Base-by-base conservation (phyloP, 208 protist species). In the Balamuthia mandrillaris region DNA sequence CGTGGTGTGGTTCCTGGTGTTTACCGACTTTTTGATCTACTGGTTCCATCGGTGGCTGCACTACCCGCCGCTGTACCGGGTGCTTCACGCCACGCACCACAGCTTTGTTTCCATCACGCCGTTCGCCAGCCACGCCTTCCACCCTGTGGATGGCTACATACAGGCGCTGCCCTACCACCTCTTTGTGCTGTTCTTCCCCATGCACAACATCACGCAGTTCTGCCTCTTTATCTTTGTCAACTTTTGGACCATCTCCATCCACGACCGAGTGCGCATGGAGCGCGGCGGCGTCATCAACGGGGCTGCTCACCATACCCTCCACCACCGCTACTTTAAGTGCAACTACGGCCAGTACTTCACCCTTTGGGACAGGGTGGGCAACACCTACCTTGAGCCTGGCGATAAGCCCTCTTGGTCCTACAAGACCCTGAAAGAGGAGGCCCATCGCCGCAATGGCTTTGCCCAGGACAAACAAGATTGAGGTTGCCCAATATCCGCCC, bases 301-400 rank as follows among this genome's bases (percentile, higher is more conserved):
- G 0, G 94, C 93, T 29, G 94, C 93, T 35, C 95, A 97, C 88
- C 96, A 97, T 91, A 96, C 94, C 6, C 94, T 96, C 63, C 96
- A 98, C 88, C 96, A 97, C 86, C 92, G 94, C 77, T 58, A 94
- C 74, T 98, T 96, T 88, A 95, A 94, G 88, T 97, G 95, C 91
- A 96, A 97, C 91, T 96, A 97, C 87, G 96, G 95, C 35, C 95
- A 97, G 88, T 98, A 96, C 92, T 95, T 94, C 54, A 97, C 96
- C 14, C 39, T 97, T 45, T 98, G 96, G 95, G 96, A 97, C 85
- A 90, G 94, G 31, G 88, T 97, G 61, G 92, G 95, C 27, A 94
- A 94, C 39, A 94, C 94, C 9, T 96, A 96, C 91, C 87, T 70
- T 10, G 5, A 70, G 35, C 61, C 61, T 31, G 5, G 45, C 61